Conservation (phyloP, 2,329 filamentous ascomycete species). For the Aspergillus piperis region DNA sequence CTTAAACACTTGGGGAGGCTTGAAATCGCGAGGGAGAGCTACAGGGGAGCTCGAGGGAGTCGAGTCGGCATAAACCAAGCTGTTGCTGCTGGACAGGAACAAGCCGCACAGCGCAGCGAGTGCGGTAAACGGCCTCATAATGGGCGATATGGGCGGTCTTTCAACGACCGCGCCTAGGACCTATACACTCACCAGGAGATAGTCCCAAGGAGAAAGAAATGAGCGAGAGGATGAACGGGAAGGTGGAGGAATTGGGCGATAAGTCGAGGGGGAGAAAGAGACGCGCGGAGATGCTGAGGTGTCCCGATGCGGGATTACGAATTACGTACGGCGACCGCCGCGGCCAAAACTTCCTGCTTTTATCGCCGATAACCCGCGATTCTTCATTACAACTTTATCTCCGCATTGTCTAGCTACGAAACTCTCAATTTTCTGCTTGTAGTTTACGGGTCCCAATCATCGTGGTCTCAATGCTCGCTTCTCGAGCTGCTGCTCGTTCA, state of each 20-base stretch:
- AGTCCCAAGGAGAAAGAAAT: constrained; percentile 14
- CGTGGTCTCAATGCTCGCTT: constrained; percentile 20
- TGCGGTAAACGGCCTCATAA: constrained; percentile 45
- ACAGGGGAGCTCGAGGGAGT: constrained; percentile 33
- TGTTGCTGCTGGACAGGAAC: constrained; percentile 36
- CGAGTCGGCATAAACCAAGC: constrained; percentile 35
- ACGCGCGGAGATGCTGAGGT: constrained; percentile 38
- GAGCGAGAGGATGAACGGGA: constrained; percentile 10
- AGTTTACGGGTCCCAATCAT: not conserved
- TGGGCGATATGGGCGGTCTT: constrained; percentile 30
- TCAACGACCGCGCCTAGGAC: constrained; percentile 29
- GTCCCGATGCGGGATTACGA: constrained; percentile 32
- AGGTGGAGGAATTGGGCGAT: constrained; percentile 6
- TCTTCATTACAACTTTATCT: constrained; percentile 8
- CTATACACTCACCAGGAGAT: constrained; percentile 23
- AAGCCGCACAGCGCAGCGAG: constrained; percentile 39
- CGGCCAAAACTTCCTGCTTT: constrained; percentile 38
- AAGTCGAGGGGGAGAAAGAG: constrained; percentile 12
- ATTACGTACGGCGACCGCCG: constrained; percentile 33
- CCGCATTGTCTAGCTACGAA: constrained; percentile 20
- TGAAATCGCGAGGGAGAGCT: constrained; percentile 59
- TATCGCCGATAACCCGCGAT: constrained; percentile 10
- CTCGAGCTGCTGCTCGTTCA: constrained; percentile 26
- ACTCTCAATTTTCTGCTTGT: not conserved
- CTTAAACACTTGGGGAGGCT: constrained; percentile 86